Evolutionary conservation across 805 yeast genomes (phyloP), one percentile per base, ranked within the genome.

Genomic region (Candida ortonii): DNA sequence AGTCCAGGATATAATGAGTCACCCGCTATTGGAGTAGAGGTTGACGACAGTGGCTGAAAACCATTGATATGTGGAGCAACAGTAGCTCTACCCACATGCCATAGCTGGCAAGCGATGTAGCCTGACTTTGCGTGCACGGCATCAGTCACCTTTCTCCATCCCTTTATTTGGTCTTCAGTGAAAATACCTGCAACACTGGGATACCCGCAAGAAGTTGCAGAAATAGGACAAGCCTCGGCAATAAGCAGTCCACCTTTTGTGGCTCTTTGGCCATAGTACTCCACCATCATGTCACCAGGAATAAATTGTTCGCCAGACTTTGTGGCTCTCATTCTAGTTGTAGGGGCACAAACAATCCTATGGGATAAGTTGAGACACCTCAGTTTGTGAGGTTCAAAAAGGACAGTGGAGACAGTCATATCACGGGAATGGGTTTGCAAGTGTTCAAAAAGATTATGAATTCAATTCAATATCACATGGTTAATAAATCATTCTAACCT

Each of bases 291-390:
- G 22, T 61, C 61, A 1, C 61, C 53, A 3, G 69, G 67, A 6
- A 49, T 38, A 31, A 17, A 24, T n/a, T n/a, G n/a, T n/a, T n/a
- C n/a, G n/a, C n/a, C n/a, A n/a, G n/a, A n/a, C n/a, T 50, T 40
- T 4, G 50, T 47, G 25, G 63, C 59, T 29, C 77, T 57, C 37
- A 47, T 31, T 39, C 79, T 59, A 16, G 78, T 72, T 43, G 71
- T 52, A 12, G 80, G 79, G 2, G 78, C 70, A 29, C 63, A 43
- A 4, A 59, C 70, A 14, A 70, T 47, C 26, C 75, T 53, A 52
- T 71, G 65, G 11, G 50, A 30, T 26, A 69, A 39, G n/a, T 39
- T 36, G 18, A 47, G 38, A 28, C 55, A 44, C 28, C 71, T 71
- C 33, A 70, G 41, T 41, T 59, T 53, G 33, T 67, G 50, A 23